phyloP scores from a whole-genome alignment of 179 eudicot species.

The Spergularia azorica region DNA sequence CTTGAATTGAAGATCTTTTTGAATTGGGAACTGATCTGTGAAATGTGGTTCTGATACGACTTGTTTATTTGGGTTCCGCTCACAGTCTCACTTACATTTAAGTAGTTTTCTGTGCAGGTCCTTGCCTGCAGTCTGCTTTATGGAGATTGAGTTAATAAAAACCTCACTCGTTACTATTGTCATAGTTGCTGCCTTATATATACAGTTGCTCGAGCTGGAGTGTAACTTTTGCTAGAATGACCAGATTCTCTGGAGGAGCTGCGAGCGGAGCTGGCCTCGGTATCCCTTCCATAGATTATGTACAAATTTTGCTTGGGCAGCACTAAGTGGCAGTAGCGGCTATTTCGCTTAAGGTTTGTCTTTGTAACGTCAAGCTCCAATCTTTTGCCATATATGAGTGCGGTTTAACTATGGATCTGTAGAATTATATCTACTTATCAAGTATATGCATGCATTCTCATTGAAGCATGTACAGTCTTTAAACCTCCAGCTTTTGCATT shows the following conservation, averaged over 20 bases:
- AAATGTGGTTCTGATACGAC: no score
- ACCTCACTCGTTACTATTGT: no score
- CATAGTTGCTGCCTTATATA: not conserved
- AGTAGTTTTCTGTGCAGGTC: not conserved
- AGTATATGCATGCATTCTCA: not conserved
- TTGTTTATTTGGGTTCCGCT: not conserved
- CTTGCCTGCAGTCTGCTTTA: not conserved
- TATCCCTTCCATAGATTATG: not conserved
- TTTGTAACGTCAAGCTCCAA: not conserved
- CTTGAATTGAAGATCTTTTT: not conserved
- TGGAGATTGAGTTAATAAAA: not conserved
- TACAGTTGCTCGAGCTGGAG: not conserved
- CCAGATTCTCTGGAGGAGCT: not conserved
- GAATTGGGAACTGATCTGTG: not conserved
- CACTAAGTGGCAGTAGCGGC: not conserved
- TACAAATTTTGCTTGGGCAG: conserved; percentile 9
- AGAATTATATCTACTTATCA: not conserved
- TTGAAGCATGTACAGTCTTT: not conserved
- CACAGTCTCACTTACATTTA: no score
- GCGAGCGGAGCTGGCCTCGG: not conserved
- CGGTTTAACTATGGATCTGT: not conserved
- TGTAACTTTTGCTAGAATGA: not conserved
- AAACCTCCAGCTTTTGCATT: not conserved
- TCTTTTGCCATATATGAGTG: not conserved
- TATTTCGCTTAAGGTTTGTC: not conserved